These are phyloP conservation scores for Heliamphora exappendiculata DNA, from an alignment of 148 eudicot species.

Conservation along the genomic window DNA sequence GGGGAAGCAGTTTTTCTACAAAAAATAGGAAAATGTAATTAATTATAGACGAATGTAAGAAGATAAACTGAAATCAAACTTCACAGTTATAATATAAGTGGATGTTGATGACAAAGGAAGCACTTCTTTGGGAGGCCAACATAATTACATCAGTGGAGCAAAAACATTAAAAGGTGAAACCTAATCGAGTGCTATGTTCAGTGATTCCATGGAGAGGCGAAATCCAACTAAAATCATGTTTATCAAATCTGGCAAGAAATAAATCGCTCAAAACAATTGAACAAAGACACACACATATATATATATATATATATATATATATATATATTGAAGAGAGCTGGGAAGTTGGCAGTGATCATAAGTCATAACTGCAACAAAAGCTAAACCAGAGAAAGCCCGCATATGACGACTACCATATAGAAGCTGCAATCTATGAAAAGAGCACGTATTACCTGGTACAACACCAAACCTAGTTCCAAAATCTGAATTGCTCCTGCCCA, in stretches of 20 bases:
- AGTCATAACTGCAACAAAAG: not conserved
- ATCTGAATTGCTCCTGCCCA: constrained; percentile 45
- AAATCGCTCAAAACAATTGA: not conserved
- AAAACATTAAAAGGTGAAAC: too few species aligned
- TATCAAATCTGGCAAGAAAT: not conserved
- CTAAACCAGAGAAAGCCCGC: constrained; percentile 44
- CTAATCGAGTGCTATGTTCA: not conserved
- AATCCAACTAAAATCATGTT: not conserved
- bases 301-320: too few species aligned
- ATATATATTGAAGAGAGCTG: not conserved
- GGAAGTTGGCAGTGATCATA: not conserved
- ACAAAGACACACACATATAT: too few species aligned
- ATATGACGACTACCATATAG: constrained; percentile 43
- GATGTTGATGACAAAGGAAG: not conserved
- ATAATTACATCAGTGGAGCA: not conserved
- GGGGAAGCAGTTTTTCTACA: not conserved
- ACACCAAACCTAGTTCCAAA: constrained; percentile 53
- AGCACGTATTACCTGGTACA: constrained; percentile 48
- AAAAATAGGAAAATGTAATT: not conserved
- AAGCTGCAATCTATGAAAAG: constrained; percentile 62
- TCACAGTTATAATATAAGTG: not conserved
- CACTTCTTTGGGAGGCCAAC: not conserved
- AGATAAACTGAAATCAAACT: not conserved
- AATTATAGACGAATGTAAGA: not conserved
- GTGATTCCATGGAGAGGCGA: not conserved